A percentile compares a stretch with the other conserved stretches of the same genome.
Evolutionary conservation across 83 land plant genomes (phyloP).

Genomic region (Larix sibirica): DNA sequence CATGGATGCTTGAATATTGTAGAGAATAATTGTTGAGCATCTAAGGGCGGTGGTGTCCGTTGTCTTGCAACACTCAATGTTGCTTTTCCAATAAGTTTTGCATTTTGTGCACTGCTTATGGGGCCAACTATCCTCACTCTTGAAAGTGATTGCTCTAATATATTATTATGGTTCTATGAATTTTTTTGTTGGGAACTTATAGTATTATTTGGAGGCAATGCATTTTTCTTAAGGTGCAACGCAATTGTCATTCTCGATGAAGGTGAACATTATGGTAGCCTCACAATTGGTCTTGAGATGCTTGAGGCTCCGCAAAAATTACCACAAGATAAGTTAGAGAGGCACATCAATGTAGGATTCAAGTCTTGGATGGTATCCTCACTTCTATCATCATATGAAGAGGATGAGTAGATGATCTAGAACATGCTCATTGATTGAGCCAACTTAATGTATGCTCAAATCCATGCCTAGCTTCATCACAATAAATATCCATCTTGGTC

Average conservation of each 20-base stretch:
- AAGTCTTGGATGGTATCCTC: conserved; percentile 92
- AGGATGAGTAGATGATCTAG: conserved; percentile 73
- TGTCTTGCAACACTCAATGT: conserved; percentile 81
- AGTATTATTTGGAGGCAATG: conserved; percentile 71
- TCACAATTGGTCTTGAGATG: conserved; percentile 79
- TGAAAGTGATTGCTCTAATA: conserved; percentile 69
- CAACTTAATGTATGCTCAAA: conserved; percentile 91
- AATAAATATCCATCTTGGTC: conserved; percentile 65
- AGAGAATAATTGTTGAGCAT: conserved; percentile 92
- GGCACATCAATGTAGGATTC: conserved; percentile 73
- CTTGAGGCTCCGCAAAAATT: conserved; percentile 53
- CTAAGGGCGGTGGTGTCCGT: conserved; percentile 92
- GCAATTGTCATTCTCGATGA: conserved; percentile 88
- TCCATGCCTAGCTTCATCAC: conserved; percentile 69
- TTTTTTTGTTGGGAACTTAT: conserved; percentile 88
- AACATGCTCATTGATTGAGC: conserved; percentile 96
- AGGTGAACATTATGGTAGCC: conserved; percentile 47
- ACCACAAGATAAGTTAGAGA: conserved; percentile 70
- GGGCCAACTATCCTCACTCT: conserved; percentile 85
- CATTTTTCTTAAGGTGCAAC: conserved; percentile 76
- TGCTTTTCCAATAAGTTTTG: conserved; percentile 68
- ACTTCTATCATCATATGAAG: conserved; percentile 76
- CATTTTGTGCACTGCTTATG: conserved; percentile 73
- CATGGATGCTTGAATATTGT: conserved; percentile 75
- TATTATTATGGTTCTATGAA: conserved; percentile 96